Evolutionary conservation across 306 rosid genomes (phyloP).

Genomic region (Oemleria cerasiformis): DNA sequence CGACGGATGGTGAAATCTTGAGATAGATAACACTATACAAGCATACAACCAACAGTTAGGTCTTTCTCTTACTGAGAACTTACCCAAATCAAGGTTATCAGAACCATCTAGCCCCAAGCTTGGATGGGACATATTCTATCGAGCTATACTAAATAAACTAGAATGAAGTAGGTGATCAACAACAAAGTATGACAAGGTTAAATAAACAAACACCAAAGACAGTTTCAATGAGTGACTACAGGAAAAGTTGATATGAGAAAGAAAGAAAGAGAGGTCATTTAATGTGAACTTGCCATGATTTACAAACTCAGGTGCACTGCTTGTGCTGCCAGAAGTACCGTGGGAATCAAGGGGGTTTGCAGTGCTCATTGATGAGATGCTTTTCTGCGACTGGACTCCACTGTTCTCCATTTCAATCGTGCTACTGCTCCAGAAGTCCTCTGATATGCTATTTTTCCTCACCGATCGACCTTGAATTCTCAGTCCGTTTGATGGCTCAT

Average conservation of each 20-base stretch:
- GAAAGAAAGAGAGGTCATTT: constrained; percentile 10
- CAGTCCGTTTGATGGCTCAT: constrained; percentile 43
- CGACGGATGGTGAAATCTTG: neutral
- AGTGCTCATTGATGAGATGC: constrained; percentile 37
- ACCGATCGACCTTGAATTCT: constrained; percentile 38
- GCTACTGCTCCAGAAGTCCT: constrained; percentile 74
- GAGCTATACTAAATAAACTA: neutral
- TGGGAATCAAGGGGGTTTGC: constrained; percentile 43
- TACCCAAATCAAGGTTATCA: neutral
- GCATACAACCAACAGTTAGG: neutral
- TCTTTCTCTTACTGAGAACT: neutral
- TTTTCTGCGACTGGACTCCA: constrained; percentile 52
- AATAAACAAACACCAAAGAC: neutral
- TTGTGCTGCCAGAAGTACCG: constrained; percentile 41
- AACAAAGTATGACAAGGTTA: neutral
- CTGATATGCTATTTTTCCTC: constrained; percentile 48
- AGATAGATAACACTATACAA: neutral
- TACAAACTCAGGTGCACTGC: constrained; percentile 57
- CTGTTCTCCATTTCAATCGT: constrained; percentile 54
- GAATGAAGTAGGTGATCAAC: neutral
- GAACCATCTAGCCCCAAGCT: neutral
- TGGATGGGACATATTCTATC: neutral
- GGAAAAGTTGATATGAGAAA: neutral
- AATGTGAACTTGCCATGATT: constrained; percentile 63
- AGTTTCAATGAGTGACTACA: neutral